Evolutionary conservation across 495 filamentous ascomycete species (phyloP), one percentile per base, ranked within the genome.

Genomic region (Hypoxylon fuscum): DNA sequence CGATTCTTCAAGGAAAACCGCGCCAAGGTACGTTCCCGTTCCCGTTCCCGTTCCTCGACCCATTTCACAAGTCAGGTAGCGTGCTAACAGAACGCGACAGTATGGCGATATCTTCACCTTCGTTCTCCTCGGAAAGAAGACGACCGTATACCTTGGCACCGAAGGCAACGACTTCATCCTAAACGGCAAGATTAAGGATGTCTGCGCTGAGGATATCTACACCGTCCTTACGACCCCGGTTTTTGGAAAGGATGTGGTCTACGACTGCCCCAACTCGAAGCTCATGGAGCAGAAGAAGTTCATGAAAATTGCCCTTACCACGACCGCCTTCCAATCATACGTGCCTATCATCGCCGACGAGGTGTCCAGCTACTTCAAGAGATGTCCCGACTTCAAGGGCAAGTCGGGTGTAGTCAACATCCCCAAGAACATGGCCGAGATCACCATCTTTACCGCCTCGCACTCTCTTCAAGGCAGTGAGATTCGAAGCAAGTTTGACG

Each of bases 251-350:
- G 90, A 92, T 74, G 90, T 96, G 17, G 89, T 94, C 14, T 96
- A 93, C 70, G 91, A 96, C 74, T 92, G 90, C 71, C 90, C 91
- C 22, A 94, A 94, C 68, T 79, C 89, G 44, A 93, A 93, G 73
- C 79, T 93, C 51, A 91, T 93, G 85, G 88, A 92, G 72, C 89
- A 92, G 72, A 92, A 92, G 76, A 90, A 87, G 88, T 93, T 96
- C 72, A 87, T 94, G 83, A 94, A 96, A 73, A 83, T 91, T 68
- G 91, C 90, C 40, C 86, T 96, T 43, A 91, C 90, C 23, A 85
- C 85, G 34, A 81, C 88, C 52, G 90, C 90, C 29, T 89, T 96
- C 72, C 83, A 84, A 58, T 84, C 85, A 21, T 92, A 94, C 64
- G 90, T 93, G 2, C 88, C 87, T 45, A 83, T 93, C 44, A 93